A percentile compares a stretch with the other conserved stretches of the same genome.
Conservation (phyloP, 2,329 filamentous ascomycete species). For the Phialophora verrucosa region DNA sequence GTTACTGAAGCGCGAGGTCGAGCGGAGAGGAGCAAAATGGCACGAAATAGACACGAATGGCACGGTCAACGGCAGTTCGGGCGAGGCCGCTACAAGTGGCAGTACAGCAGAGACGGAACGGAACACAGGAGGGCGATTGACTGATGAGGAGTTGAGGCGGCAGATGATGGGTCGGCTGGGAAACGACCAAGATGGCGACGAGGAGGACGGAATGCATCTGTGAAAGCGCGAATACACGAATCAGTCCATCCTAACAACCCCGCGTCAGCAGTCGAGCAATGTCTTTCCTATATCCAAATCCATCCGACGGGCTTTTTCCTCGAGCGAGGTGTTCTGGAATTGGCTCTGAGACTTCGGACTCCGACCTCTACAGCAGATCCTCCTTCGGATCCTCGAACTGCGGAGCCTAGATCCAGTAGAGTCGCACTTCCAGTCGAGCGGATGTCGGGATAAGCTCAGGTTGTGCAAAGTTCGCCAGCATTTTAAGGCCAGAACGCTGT, state of each 20-base stretch:
- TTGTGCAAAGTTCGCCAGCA: neutral
- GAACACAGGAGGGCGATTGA: slow-evolving; percentile 44
- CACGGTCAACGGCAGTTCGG: slow-evolving; percentile 29
- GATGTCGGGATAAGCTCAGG: neutral
- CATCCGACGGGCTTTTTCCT: neutral
- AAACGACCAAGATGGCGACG: slow-evolving; percentile 40
- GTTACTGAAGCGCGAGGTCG: slow-evolving; percentile 61
- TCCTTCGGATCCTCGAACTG: neutral
- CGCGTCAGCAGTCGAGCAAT: neutral
- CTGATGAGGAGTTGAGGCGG: slow-evolving; percentile 51
- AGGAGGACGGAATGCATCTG: slow-evolving; percentile 51
- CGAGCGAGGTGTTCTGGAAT: neutral
- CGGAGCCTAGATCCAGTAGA: neutral
- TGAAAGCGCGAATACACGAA: slow-evolving; percentile 39
- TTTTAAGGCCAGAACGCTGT: no score
- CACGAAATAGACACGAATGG: slow-evolving; percentile 44
- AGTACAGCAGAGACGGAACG: neutral
- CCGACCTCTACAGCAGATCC: neutral
- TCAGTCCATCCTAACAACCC: neutral
- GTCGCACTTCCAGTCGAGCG: neutral
- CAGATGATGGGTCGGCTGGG: slow-evolving; percentile 46
- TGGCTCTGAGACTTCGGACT: neutral
- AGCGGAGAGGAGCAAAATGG: slow-evolving; percentile 62
- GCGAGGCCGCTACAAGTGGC: slow-evolving; percentile 4
- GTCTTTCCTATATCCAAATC: neutral